Percentiles rank a stretch among this genome's conserved stretches.
Conservation (phyloP, 129 eudicot species). For the Chrysanthemum makinoi region DNA sequence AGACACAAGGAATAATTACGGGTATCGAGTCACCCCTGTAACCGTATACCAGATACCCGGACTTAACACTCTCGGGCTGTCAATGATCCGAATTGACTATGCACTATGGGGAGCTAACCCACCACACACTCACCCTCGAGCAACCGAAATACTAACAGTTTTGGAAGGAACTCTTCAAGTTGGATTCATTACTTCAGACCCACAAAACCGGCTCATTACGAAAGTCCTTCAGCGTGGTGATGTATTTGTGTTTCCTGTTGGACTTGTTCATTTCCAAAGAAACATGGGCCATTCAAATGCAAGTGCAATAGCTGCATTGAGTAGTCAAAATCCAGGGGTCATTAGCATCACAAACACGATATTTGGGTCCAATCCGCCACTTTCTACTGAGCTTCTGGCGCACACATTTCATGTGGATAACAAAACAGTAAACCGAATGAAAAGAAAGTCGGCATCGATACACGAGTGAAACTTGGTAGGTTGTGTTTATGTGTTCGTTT, state of each 20-base stretch:
- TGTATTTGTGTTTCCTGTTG: slow-evolving; percentile 48
- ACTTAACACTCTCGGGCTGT: slow-evolving; percentile 45
- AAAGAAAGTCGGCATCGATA: slow-evolving; percentile 8
- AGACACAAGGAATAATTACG: slow-evolving; percentile 39
- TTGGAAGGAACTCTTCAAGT: slow-evolving; percentile 46
- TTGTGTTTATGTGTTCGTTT: slow-evolving; percentile 10
- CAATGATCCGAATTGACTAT: slow-evolving; percentile 46
- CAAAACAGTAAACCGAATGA: slow-evolving; percentile 23
- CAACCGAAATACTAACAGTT: slow-evolving; percentile 44
- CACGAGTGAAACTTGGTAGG: slow-evolving; percentile 15
- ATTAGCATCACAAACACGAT: slow-evolving; percentile 39
- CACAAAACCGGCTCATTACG: slow-evolving; percentile 42
- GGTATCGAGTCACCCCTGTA: slow-evolving; percentile 40
- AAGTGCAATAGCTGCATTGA: slow-evolving; percentile 41
- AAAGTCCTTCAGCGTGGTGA: slow-evolving; percentile 50
- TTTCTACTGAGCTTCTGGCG: slow-evolving; percentile 34
- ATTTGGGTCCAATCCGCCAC: slow-evolving; percentile 37
- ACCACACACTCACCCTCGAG: slow-evolving; percentile 52
- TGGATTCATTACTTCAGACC: slow-evolving; percentile 50
- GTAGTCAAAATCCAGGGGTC: slow-evolving; percentile 47
- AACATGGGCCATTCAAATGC: slow-evolving; percentile 40
- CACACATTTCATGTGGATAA: slow-evolving; percentile 38
- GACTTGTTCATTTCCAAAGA: slow-evolving; percentile 47
- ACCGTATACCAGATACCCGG: slow-evolving; percentile 41
- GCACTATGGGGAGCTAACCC: slow-evolving; percentile 44